Evolutionary conservation across 257 asterid species (phyloP), one percentile per base, ranked within the genome.

Genomic region (Buddleja alternifolia): DNA sequence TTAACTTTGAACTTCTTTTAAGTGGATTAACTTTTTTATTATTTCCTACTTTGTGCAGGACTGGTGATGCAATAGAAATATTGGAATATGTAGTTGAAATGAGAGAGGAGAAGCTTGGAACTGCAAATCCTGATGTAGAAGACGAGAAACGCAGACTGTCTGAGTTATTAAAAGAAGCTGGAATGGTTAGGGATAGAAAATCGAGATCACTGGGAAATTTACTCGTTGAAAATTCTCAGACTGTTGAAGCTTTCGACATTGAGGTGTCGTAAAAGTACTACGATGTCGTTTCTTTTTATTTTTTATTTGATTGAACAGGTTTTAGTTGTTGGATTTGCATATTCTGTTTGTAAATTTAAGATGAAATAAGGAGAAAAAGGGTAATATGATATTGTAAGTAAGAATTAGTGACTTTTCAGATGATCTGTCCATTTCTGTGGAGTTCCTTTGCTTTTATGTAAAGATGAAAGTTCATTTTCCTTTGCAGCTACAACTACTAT

Each of bases 41-140:
- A n/a, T n/a, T n/a, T n/a, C n/a, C n/a, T n/a, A n/a, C n/a, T 63
- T 15, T 51, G 12, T 64, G 63, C 76, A 92, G 99, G 82, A 89
- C 85, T 6, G 60, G 23, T 41, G 97, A 91, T 77, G 97, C 99
- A 58, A 86, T 94, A 12, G 92, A 91, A 69, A 84, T 94, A 46
- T 73, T 94, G 82, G 97, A 94, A 37, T 87, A 85, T 60, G 85
- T 91, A 0, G 96, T 94, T 14, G 85, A 84, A 52, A 69, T 91
- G 84, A 86, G 99, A 72, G 97, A 94, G 82, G 99, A 88, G 82
- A 88, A 72, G 75, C 91, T 88, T 0, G 99, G 99, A 10, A 93
- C 96, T 0, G 95, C 96, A 44, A 87, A 86, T 78, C 90, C 96
- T 0, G 95, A 84, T 8, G 99, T 88, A 45, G 89, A 84, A 36